phyloP scores from a whole-genome alignment of 2,329 filamentous ascomycete genomes.

The Podosphaera leucotricha region DNA sequence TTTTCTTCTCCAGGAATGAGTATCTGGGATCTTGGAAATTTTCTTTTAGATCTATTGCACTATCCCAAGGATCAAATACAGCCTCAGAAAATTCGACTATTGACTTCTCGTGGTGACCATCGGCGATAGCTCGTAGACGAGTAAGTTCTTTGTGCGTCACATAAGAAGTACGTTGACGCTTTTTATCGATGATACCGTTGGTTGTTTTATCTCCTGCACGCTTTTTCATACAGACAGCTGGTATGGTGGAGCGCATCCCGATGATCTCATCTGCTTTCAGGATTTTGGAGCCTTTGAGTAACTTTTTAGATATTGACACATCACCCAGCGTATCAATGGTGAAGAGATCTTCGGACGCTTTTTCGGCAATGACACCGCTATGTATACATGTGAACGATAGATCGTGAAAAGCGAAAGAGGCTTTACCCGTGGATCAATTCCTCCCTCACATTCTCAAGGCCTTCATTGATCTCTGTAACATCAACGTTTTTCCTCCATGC shows the following conservation, averaged over 20 bases:
- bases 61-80: slow-evolving; percentile 60
- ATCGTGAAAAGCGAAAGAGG: slow-evolving; percentile 1
- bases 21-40: slow-evolving; percentile 27
- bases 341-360: slow-evolving; percentile 65
- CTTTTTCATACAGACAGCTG: slow-evolving; percentile 58
- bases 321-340: slow-evolving; percentile 56
- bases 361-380: slow-evolving; percentile 71
- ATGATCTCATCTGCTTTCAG: slow-evolving; percentile 88
- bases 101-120: slow-evolving; percentile 30
- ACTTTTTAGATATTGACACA: slow-evolving; percentile 34
- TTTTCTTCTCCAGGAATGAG: slow-evolving; percentile 42
- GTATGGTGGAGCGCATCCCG: slow-evolving; percentile 56
- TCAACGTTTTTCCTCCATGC: slow-evolving; percentile 98
- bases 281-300: slow-evolving; percentile 43
- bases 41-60: slow-evolving; percentile 21
- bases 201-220: slow-evolving; percentile 44
- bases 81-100: slow-evolving; percentile 29
- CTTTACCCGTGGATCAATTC: slow-evolving; percentile 72
- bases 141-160: slow-evolving; percentile 67
- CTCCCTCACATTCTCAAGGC: slow-evolving; percentile 63
- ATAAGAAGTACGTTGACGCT: slow-evolving; percentile 55
- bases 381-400: slow-evolving; percentile 3
- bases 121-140: slow-evolving; percentile 55
- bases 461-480: slow-evolving; percentile 61
- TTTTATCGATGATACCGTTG: slow-evolving; percentile 47